Evolutionary conservation across 306 rosid genomes (phyloP).

Genomic region (Nissolia schottii): DNA sequence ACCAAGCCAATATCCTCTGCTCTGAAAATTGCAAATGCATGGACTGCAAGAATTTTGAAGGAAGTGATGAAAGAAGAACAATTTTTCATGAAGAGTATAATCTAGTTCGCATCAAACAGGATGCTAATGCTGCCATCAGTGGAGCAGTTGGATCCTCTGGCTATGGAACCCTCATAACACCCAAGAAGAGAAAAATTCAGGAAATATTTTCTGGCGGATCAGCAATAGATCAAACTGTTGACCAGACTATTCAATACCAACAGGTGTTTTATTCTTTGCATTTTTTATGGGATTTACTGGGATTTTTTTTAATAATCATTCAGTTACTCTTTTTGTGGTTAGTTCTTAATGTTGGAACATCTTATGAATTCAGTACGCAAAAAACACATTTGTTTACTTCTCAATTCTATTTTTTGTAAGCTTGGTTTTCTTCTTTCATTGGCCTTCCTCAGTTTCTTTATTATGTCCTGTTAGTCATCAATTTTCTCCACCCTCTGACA

Average conservation of each 20-base stretch:
- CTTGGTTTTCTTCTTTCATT: not conserved
- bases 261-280: slow-evolving; percentile 44
- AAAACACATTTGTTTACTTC: slow-evolving; percentile 4
- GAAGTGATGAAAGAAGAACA: slow-evolving; percentile 53
- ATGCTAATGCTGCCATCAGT: slow-evolving; percentile 56
- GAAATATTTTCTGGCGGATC: slow-evolving; percentile 36
- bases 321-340: not conserved
- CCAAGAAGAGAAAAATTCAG: slow-evolving; percentile 50
- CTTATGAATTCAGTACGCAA: slow-evolving; percentile 1
- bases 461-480: not conserved
- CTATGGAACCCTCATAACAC: slow-evolving; percentile 33
- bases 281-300: slow-evolving; percentile 26
- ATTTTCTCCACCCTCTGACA: slow-evolving; percentile 4
- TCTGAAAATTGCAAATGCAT: slow-evolving; percentile 78
- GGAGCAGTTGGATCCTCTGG: slow-evolving; percentile 57
- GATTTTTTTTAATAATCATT: not conserved
- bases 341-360: slow-evolving; percentile 3
- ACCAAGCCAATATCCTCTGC: slow-evolving; percentile 70
- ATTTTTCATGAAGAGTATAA: slow-evolving; percentile 41
- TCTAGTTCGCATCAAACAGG: slow-evolving; percentile 44
- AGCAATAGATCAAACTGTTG: slow-evolving; percentile 35
- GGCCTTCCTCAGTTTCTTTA: not conserved
- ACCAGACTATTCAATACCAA: slow-evolving; percentile 30
- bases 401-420: not conserved
- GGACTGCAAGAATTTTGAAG: slow-evolving; percentile 81